Conservation (phyloP, 805 yeast species). For the Candida pseudofarinosa region DNA sequence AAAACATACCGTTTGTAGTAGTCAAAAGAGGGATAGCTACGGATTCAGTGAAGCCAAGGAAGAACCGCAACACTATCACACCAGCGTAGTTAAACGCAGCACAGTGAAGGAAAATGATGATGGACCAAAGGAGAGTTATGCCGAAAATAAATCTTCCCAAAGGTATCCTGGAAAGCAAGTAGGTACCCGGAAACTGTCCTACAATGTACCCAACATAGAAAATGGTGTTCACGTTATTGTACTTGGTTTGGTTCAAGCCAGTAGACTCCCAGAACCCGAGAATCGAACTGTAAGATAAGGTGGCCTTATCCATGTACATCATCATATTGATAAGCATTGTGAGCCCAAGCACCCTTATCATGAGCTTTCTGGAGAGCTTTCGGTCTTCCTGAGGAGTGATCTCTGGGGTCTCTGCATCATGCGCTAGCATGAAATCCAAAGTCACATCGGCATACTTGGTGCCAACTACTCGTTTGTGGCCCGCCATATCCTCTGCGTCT, state of each 20-base stretch:
- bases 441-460: conserved; percentile 37
- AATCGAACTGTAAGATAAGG: conserved; percentile 45
- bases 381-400: conserved; percentile 42
- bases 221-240: conserved; percentile 48
- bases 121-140: conserved; percentile 41
- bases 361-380: conserved; percentile 28
- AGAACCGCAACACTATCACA: conserved; percentile 44
- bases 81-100: conserved; percentile 44
- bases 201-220: conserved; percentile 49
- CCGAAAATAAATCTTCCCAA: conserved; percentile 35
- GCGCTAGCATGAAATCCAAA: conserved; percentile 29
- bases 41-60: conserved; percentile 41
- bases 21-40: conserved; percentile 29
- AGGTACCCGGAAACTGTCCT: conserved; percentile 43
- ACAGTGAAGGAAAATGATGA: conserved; percentile 44
- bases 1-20: conserved; percentile 47
- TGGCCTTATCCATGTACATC: conserved; percentile 51
- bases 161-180: conserved; percentile 42
- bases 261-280: conserved; percentile 47
- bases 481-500: background rate
- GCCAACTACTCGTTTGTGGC: background rate
- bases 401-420: conserved; percentile 29
- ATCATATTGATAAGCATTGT: conserved; percentile 29
- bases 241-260: conserved; percentile 38
- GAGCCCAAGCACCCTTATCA: conserved; percentile 1